Evolutionary conservation across 169 alveolate species (phyloP).

Genomic region (Plasmodium gallinaceum): DNA sequence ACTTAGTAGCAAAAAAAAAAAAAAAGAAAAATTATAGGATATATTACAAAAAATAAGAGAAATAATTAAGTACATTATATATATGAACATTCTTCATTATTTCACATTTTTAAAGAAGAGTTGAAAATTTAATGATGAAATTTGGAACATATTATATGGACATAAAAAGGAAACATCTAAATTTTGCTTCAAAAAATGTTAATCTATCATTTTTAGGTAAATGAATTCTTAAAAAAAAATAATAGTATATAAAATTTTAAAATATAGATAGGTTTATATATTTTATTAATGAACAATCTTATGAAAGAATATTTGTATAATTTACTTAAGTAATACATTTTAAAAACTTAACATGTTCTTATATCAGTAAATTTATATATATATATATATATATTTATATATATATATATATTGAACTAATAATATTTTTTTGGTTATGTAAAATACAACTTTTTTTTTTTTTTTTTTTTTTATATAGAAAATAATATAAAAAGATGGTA

Average conservation of each 20-base stretch:
- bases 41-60: neutral
- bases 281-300: too few species aligned
- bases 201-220: conserved; percentile 44
- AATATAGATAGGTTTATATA: too few species aligned
- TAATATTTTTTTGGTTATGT: too few species aligned
- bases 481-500: conserved; percentile 36
- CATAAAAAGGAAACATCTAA: conserved; percentile 56
- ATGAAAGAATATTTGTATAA: too few species aligned
- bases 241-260: too few species aligned
- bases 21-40: neutral
- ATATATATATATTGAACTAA: too few species aligned
- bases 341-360: too few species aligned
- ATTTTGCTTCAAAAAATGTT: conserved; percentile 53
- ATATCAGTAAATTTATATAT: too few species aligned
- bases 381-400: too few species aligned
- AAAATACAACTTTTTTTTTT: neutral
- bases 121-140: conserved; percentile 37
- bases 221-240: too few species aligned
- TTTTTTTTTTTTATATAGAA: conserved; percentile 1
- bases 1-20: neutral
- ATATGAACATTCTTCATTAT: conserved; percentile 4
- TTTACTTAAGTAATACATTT: too few species aligned
- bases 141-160: conserved; percentile 59
- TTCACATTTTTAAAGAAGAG: neutral
- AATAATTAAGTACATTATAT: neutral